Conservation (phyloP, 148 eudicot species). For the Beta vulgaris region DNA sequence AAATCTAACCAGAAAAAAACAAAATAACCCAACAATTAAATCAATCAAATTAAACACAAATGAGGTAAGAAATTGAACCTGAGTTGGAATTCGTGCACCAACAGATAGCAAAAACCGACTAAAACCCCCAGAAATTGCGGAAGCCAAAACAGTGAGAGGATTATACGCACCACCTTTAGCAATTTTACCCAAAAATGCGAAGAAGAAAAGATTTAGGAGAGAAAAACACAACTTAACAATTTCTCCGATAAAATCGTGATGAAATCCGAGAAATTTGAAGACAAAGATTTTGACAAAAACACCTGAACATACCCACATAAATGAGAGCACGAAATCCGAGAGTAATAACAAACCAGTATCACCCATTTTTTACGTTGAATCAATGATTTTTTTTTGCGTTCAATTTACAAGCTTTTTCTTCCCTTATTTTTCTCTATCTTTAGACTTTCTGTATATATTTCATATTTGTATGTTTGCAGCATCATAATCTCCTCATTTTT, state of each 20-base stretch:
- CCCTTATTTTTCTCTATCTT: constrained; percentile 6
- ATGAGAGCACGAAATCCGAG: constrained; percentile 53
- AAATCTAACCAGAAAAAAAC: neutral
- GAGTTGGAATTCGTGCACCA: constrained; percentile 83
- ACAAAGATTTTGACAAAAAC: constrained; percentile 54
- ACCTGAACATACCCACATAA: constrained; percentile 77
- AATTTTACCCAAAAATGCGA: constrained; percentile 47
- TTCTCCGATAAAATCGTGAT: constrained; percentile 42
- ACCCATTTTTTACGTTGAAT: constrained; percentile 25
- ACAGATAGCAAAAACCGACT: constrained; percentile 50
- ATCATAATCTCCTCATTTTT: no score
- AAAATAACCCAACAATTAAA: neutral
- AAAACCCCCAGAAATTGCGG: constrained; percentile 67
- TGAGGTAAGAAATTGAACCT: constrained; percentile 42
- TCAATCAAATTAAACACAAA: neutral
- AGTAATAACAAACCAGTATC: constrained; percentile 29
- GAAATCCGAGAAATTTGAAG: constrained; percentile 41
- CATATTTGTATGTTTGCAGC: no score
- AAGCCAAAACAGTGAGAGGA: constrained; percentile 57
- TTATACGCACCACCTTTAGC: constrained; percentile 66
- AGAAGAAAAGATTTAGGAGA: constrained; percentile 53
- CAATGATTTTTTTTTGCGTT: neutral
- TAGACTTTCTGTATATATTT: neutral
- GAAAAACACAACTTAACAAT: constrained; percentile 36
- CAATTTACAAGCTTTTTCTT: neutral